These are phyloP conservation scores for Raphanus sativus DNA, from an alignment of 345 rosid genomes.

Conservation along the genomic window DNA sequence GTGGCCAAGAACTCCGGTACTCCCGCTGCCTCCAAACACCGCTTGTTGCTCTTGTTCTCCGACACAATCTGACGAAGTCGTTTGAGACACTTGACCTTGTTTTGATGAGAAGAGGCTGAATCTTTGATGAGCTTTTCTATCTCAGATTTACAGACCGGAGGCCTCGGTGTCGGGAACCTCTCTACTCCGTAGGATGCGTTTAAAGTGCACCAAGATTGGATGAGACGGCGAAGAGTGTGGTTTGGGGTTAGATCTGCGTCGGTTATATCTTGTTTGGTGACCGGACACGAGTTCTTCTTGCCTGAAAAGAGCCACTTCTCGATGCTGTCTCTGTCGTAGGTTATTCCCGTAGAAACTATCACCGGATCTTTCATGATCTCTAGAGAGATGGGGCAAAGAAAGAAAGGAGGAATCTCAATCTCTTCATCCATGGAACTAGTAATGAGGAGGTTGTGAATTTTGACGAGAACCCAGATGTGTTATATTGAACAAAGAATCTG, in stretches of 20 bases:
- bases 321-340: conserved; percentile 67
- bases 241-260: conserved; percentile 75
- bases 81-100: conserved; percentile 50
- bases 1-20: conserved; percentile 63
- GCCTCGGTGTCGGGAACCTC: conserved; percentile 88
- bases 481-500: conserved; percentile 19
- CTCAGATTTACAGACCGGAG: conserved; percentile 56
- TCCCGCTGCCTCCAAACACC: conserved; percentile 73
- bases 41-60: conserved; percentile 56
- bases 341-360: conserved; percentile 59
- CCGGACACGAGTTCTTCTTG: conserved; percentile 60
- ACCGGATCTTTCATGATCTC: conserved; percentile 81
- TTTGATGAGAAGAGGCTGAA: conserved; percentile 49
- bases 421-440: conserved; percentile 49
- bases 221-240: conserved; percentile 78
- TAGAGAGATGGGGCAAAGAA: conserved; percentile 72
- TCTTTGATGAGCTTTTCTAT: conserved; percentile 55
- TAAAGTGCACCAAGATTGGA: conserved; percentile 91
- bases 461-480: conserved; percentile 14
- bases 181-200: conserved; percentile 79
- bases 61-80: conserved; percentile 54
- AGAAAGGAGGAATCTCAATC: conserved; percentile 61
- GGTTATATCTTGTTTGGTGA: conserved; percentile 62
- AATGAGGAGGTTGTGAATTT: conserved; percentile 7
- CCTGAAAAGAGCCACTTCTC: conserved; percentile 63